Base-by-base conservation (phyloP, 306 rosid genomes). In the Cicer chorassanicum region DNA sequence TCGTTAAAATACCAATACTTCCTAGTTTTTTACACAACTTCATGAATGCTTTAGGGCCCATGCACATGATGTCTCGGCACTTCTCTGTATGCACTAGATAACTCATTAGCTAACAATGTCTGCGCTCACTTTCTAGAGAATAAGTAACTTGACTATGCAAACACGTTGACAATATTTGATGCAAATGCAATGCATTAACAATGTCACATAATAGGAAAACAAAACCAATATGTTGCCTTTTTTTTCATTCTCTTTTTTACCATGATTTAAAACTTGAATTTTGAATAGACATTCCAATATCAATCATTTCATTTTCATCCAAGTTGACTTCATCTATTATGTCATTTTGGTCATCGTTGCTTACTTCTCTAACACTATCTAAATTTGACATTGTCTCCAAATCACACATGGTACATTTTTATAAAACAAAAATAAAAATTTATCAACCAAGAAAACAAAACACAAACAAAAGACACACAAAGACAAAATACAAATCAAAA, bases 41-140 rank as follows among this genome's bases (percentile, higher is more conserved):
- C 21, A 50, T 14, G 21, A 50, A 50, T 6, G 56, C 21, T 50
- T 7, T 4, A 59, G 9, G 4, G 4, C 16, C 43, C 9, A 12
- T 59, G 5, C 18, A 16, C 4, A 34, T 29, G 40, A 59, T 59
- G 42, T 34, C 18, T 6, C 9, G 16, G n/a, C 46, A 62, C 21
- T 15, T 62, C 10, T 62, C 6, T n/a, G 68, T 62, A 6, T 62
- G 68, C 4, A 62, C 68, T 62, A 62, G 46, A 39, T 38, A 14
- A 2, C 12, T 62, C 46, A 62, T 62, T 62, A 62, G 39, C 46
- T 38, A 48, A n/a, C 16, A 4, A 13, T 21, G 19, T 13, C 13
- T 36, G n/a, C 16, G 12, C 21, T 62, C 68, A 6, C 24, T 62
- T 14, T 38, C 6, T 3, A 24, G 65, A 24, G 65, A 59, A 21